Base-by-base conservation (phyloP, 2,329 filamentous ascomycete species). In the Didymella lethalis region DNA sequence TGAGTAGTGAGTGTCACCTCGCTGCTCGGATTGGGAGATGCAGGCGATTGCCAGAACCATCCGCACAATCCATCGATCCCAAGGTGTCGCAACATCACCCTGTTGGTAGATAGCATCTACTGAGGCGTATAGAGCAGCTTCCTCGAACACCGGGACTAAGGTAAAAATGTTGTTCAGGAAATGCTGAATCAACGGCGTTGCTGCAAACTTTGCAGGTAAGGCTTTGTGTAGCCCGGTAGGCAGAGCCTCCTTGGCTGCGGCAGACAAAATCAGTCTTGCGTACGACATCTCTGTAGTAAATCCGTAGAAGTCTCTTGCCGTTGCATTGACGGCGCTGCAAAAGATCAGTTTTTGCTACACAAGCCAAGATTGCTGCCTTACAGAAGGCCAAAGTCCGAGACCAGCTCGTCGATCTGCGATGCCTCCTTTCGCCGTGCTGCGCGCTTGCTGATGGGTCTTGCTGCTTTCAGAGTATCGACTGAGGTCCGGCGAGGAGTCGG, bases 321-420 rank as follows among this genome's bases (percentile, higher is more conserved):
- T 97, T 28, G 95, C 93, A 80, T 97, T 96, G 72, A 99, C 92
- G 5, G 94, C 92, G 55, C 92, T 95, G 51, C 8, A 4, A 10
- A 55, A 20, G 65, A n/a, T 69, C 29, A 68, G 66, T 26, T 44
- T 28, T 20, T 12, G 32, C 23, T 32, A 10, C 10, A 41, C 8
- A 31, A 18, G 10, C 18, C 31, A 10, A 8, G 1, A 18, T 25
- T 12, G 10, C 50, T 48, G 48, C 78, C 89, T 77, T 75, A 96
- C 88, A 97, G 80, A 71, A 92, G 94, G 53, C 93, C 93, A 82
- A 98, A 97, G 71, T 97, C 93, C 0, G 93, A 96, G 23, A 97
- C 91, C 2, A 98, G 82, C 52, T 95, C 90, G 77, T 97, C 94
- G 53, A 97, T 92, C 75, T 96, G 92, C 0, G 89, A 90, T 45